Base-by-base conservation (phyloP, 345 rosid genomes). In the Brassica juncea region DNA sequence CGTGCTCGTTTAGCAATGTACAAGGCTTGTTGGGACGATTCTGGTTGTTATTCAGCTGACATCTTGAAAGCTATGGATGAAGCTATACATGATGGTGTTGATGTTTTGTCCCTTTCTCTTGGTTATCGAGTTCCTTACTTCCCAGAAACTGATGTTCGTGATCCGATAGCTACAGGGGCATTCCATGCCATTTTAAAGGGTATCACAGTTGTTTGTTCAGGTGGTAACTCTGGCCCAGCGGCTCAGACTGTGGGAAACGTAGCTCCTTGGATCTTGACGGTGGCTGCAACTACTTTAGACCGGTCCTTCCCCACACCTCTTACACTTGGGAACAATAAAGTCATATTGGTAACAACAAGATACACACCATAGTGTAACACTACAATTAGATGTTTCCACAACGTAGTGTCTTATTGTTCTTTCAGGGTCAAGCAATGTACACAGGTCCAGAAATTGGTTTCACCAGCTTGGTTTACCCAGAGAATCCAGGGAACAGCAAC, bases 151-250 rank as follows among this genome's bases (percentile, higher is more conserved):
- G 57, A 52, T 52, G 57, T 52, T n/a, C 57, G 57, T 1, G 57
- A n/a, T 52, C 3, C 8, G 21, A 52, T 52, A n/a, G 57, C 57
- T 52, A 52, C 57, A 52, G 8, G 57, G 21, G 57, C 57, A 2
- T 52, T 52, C 57, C 57, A 52, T 52, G 57, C 57, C 57, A n/a
- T 52, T 52, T 52, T 52, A 52, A 52, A 52, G 57, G 57, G 57
- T 52, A 52, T 52, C 57, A 52, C 57, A 52, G 57, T 52, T 52
- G 57, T 52, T 52, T 52, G 57, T 52, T 52, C 57, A 52, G 57
- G 57, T 52, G 57, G 57, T 52, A 52, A 52, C 57, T 52, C 57
- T 52, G 57, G 57, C 57, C 57, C 57, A 52, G 57, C 57, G n/a
- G 57, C 57, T 52, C 57, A 52, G 57, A 52, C 57, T 52, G 57